Base-by-base conservation (phyloP, 2,329 filamentous ascomycete species). In the Chrysoporthe austroafricana region DNA sequence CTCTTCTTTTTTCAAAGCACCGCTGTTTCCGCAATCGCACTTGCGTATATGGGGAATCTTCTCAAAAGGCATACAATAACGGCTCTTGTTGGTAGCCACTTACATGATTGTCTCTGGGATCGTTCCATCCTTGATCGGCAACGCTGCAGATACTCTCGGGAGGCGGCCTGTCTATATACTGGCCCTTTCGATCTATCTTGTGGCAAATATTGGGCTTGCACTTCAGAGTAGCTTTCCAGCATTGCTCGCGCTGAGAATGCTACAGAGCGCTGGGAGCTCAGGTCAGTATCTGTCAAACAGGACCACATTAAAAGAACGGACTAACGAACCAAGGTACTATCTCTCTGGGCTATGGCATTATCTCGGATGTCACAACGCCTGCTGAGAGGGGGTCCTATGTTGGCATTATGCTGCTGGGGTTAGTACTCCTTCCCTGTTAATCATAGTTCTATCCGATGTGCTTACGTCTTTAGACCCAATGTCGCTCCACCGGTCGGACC, bases 311-410 rank as follows among this genome's bases (percentile, higher is more conserved):
- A 14, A 1, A 0, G 11, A 42, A 14, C 4, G 14, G 6, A 52
- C 44, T 54, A 16, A 65, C 46, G 18, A 7, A 3, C 4, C 3
- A 11, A 65, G 63, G 63, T 1, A 61, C 63, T 3, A 65, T 61
- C 13, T 65, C 63, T 3, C 56, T 65, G n/a, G 56, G 56, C 0
- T 82, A 81, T 26, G 85, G 82, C 0, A 79, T 87, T 1, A 80
- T 87, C 4, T 81, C 82, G 1, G 86, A 88, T 70, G 77, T 86
- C 7, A 79, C 82, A 0, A 84, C 82, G 0, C 79, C 80, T 4
- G 78, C 79, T 0, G 85, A 88, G 71, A 77, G 85, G 67, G 85
- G 85, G 0, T 78, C 77, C 3, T 87, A 84, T 71, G 80, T 86
- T 62, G 84, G 79, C 46, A 81, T 79, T 72, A 80, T 78, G 68